These are phyloP conservation scores for Alnus rubra DNA, from an alignment of 306 rosid genomes.

Conservation along the genomic window DNA sequence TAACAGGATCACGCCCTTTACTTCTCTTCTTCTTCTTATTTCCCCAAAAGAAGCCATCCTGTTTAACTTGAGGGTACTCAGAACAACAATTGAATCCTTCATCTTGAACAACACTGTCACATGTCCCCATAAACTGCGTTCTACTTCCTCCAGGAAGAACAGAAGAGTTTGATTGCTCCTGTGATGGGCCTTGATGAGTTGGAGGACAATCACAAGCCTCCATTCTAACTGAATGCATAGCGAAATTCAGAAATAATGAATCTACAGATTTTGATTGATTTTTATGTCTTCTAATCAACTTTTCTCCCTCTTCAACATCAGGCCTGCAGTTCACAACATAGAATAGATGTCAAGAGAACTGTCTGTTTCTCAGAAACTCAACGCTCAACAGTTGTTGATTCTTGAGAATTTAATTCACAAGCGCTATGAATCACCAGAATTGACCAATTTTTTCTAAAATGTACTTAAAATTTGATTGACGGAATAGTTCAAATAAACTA, in stretches of 20 bases:
- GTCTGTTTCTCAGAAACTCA: neutral
- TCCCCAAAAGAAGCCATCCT: conserved; percentile 57
- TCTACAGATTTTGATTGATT: conserved; percentile 85
- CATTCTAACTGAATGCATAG: conserved; percentile 98
- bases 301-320: conserved; percentile 93
- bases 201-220: conserved; percentile 99
- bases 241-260: conserved; percentile 87
- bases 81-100: conserved; percentile 55
- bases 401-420: neutral
- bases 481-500: neutral
- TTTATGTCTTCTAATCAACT: conserved; percentile 76
- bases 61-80: conserved; percentile 57
- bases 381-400: neutral
- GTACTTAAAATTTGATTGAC: neutral
- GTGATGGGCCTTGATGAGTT: conserved; percentile 57
- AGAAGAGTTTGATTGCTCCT: conserved; percentile 59
- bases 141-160: conserved; percentile 72
- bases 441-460: neutral
- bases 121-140: conserved; percentile 57
- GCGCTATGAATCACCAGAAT: neutral
- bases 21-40: conserved; percentile 67
- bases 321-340: conserved; percentile 58
- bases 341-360: neutral
- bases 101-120: conserved; percentile 46
- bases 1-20: conserved; percentile 51